Base-by-base conservation (phyloP, 2,329 filamentous ascomycete genomes). In the Plenodomus biglobosus region DNA sequence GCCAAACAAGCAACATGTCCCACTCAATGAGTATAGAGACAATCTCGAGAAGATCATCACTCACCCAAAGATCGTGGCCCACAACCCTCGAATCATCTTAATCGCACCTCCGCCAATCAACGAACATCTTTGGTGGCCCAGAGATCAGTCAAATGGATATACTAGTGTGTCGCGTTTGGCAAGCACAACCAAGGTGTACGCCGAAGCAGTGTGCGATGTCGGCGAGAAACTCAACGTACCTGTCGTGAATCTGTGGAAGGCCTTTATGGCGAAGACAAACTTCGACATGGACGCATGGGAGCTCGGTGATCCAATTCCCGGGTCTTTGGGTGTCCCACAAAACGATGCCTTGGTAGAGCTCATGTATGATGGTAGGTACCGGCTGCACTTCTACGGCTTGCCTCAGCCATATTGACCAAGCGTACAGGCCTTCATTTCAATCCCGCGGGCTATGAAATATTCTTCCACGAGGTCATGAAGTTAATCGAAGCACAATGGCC, bases 31-130 rank as follows among this genome's bases (percentile, higher is more conserved):
- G 51, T 97, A 90, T 76, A 84, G 82, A 67, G 73, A 80, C 46
- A 95, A 96, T 65, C 73, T 96, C 40, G 78, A 72, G 55, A 77
- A 76, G 20, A 90, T 97, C 59, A 75, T 95, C 62, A 83, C 78
- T 2, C 89, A 96, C 70, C 83, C 86, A 7, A 75, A 77, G 48
- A 80, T 95, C 50, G 72, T 73, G 47, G 85, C 83, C 5, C 91
- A 96, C 64, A 78, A 81, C 30, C 85, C 88, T 20, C 84, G 82
- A 43, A 85, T 91, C 45, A 78, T 96, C 38, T 76, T 97, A 5
- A 79, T 96, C 40, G 87, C 90, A 0, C 90, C 92, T 20, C 89
- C 92, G 1, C 91, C 91, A 0, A 73, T 95, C 42, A 87, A 96
- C 61, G 86, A 95, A 73, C 85, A 90, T 68, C 81, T 85, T 51